Percentiles rank a stretch among this genome's conserved stretches.
These are phyloP conservation scores for Sphagnurus paluster DNA, from an alignment of 1,284 basidiomycete genomes.

Conservation along the genomic window DNA sequence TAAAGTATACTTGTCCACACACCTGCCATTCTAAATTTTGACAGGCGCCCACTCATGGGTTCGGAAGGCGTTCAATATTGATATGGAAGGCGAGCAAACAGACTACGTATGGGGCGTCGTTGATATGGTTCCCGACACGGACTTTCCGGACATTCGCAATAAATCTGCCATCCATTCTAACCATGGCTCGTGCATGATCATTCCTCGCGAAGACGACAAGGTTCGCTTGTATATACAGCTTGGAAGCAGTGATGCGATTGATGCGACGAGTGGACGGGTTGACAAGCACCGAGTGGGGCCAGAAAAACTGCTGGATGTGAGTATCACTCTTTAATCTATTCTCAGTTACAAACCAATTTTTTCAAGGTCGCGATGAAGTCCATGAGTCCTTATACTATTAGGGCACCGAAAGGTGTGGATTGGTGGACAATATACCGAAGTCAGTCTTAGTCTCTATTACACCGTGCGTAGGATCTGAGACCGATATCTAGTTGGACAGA, in stretches of 20 bases:
- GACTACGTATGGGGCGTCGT: constrained; percentile 82
- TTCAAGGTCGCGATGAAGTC: constrained; percentile 60
- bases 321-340: constrained; percentile 8
- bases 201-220: constrained; percentile 73
- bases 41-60: constrained; percentile 84
- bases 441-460: constrained; percentile 25
- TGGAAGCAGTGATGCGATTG: constrained; percentile 48
- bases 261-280: constrained; percentile 52
- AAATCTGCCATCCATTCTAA: constrained; percentile 61
- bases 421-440: constrained; percentile 86
- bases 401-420: constrained; percentile 56
- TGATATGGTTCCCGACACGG: constrained; percentile 67
- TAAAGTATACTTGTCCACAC: background rate
- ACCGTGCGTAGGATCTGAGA: background rate
- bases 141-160: constrained; percentile 84
- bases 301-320: constrained; percentile 60
- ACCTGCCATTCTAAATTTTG: background rate
- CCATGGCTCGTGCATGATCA: constrained; percentile 68
- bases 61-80: constrained; percentile 63
- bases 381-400: constrained; percentile 67
- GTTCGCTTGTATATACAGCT: constrained; percentile 80
- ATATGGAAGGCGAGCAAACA: constrained; percentile 80
- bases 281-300: constrained; percentile 64
- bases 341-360: background rate
- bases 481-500: constrained; percentile 58